Conservation (phyloP, 306 rosid species). For the Prunus kanzakura region DNA sequence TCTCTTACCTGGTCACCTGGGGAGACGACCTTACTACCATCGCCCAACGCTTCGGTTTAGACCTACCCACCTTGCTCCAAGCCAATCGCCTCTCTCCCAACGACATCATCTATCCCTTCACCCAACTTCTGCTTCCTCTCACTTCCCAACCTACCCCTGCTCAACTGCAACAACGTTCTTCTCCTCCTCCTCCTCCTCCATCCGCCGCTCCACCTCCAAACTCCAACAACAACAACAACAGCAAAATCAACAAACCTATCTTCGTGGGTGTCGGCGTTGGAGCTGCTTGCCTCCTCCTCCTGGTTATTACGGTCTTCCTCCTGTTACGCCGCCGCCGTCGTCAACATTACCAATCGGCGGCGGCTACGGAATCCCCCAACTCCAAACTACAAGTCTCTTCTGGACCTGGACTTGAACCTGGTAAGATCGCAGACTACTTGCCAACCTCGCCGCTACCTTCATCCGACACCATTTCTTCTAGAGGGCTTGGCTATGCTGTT, state of each 20-base stretch:
- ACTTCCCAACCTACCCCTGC: neutral
- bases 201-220: neutral
- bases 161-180: constrained; percentile 5
- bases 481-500: constrained; percentile 46
- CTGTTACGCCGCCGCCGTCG: constrained; percentile 9
- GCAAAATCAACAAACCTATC: constrained; percentile 33
- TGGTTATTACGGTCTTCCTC: constrained; percentile 10
- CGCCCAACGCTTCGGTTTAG: constrained; percentile 35
- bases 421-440: neutral
- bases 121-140: constrained; percentile 55
- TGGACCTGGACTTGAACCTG: too few species aligned
- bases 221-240: constrained; percentile 9
- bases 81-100: constrained; percentile 38
- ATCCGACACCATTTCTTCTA: constrained; percentile 29
- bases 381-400: neutral
- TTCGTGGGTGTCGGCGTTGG: constrained; percentile 47
- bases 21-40: constrained; percentile 28
- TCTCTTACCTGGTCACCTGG: constrained; percentile 34
- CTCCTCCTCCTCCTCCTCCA: neutral
- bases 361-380: neutral
- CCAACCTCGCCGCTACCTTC: neutral
- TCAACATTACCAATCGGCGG: neutral
- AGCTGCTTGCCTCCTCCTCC: constrained; percentile 20
- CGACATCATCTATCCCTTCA: constrained; percentile 32
- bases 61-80: constrained; percentile 19